Percentiles rank a stretch among this genome's conserved stretches.
phyloP scores from a whole-genome alignment of 1,284 basidiomycete genomes.

The Irpex sp. region DNA sequence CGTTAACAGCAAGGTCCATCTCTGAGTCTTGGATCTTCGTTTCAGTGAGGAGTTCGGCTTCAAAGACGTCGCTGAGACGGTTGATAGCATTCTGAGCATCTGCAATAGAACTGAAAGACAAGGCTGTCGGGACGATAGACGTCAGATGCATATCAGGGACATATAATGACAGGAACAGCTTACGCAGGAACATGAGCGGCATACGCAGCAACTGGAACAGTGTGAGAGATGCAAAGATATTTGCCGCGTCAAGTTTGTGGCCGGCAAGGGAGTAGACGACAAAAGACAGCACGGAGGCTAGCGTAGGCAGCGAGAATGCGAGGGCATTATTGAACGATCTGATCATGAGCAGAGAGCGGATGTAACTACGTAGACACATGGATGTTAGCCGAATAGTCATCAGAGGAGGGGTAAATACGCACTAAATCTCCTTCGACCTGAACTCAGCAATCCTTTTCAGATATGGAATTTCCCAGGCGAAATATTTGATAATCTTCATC shows the following conservation, averaged over 20 bases:
- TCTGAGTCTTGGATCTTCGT: constrained; percentile 45
- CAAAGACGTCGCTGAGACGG: constrained; percentile 70
- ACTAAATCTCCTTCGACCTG: constrained; percentile 72
- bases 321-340: constrained; percentile 69
- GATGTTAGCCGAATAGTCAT: background rate
- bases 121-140: constrained; percentile 41
- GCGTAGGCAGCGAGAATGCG: constrained; percentile 69
- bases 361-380: constrained; percentile 42
- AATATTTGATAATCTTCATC: constrained; percentile 89
- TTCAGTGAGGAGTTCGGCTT: constrained; percentile 71
- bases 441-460: constrained; percentile 68
- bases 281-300: constrained; percentile 86
- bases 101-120: constrained; percentile 72
- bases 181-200: constrained; percentile 75
- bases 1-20: constrained; percentile 59
- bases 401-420: constrained; percentile 18
- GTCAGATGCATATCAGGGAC: background rate
- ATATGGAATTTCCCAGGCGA: constrained; percentile 80
- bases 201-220: constrained; percentile 77
- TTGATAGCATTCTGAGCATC: constrained; percentile 77
- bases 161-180: constrained; percentile 16
- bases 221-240: constrained; percentile 80
- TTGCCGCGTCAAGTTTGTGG: constrained; percentile 63
- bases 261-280: constrained; percentile 75
- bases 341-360: constrained; percentile 73